These are phyloP conservation scores for Talaromyces thailandensis DNA, from an alignment of 495 filamentous ascomycete species.

Conservation along the genomic window DNA sequence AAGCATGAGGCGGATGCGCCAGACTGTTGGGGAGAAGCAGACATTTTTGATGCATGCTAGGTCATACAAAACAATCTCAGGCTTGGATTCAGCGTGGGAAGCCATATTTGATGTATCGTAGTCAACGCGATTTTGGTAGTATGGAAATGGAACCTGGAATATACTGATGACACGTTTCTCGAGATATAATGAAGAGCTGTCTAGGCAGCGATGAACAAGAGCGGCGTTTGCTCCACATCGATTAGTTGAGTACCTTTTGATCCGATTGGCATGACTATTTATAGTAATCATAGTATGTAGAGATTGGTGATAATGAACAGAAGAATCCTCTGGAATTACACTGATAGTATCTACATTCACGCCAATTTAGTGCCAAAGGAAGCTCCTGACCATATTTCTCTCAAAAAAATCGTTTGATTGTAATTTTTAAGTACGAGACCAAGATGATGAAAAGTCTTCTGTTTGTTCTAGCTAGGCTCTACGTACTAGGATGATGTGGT, in stretches of 20 bases:
- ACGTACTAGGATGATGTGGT: neutral
- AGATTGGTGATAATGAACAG: neutral
- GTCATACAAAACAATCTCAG: conserved; percentile 32
- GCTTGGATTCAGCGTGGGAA: conserved; percentile 10
- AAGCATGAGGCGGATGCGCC: conserved; percentile 35
- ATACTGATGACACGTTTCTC: neutral
- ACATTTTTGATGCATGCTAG: conserved; percentile 27
- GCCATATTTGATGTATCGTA: conserved; percentile 14
- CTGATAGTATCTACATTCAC: neutral
- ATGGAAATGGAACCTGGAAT: neutral
- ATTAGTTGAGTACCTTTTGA: neutral
- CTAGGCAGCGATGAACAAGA: neutral
- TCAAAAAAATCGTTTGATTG: no score
- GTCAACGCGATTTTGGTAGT: neutral
- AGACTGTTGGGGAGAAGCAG: conserved; percentile 33
- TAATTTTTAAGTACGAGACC: no score
- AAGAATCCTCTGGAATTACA: neutral
- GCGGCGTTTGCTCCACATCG: neutral
- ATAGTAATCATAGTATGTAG: neutral
- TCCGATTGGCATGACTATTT: neutral
- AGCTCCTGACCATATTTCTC: no score
- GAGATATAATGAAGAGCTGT: neutral
- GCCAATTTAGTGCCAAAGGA: no score
- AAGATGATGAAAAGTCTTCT: neutral
- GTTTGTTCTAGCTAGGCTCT: conserved; percentile 11